Evolutionary conservation across 1,284 basidiomycete species (phyloP).

Genomic region (Gomphus bonarii): DNA sequence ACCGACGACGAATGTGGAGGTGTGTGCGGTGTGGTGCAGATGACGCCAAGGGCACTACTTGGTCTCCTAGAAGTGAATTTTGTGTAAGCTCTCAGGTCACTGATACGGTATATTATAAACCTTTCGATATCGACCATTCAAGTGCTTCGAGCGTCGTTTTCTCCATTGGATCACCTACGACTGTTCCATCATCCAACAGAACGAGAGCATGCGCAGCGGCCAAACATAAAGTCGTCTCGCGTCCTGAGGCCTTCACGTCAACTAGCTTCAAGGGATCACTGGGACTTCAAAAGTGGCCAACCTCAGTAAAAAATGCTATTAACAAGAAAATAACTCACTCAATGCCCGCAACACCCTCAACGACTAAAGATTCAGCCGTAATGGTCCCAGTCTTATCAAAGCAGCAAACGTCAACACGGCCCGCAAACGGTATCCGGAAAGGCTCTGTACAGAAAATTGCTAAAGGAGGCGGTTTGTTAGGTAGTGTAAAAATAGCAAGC

Average conservation of each 20-base stretch:
- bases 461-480: conserved; percentile 21
- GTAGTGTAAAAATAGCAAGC: background rate
- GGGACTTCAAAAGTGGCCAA: conserved; percentile 29
- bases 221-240: conserved; percentile 80
- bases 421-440: conserved; percentile 90
- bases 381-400: conserved; percentile 98
- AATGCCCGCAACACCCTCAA: conserved; percentile 85
- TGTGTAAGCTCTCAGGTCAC: background rate
- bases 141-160: conserved; percentile 91
- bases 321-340: conserved; percentile 40
- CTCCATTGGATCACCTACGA: conserved; percentile 99
- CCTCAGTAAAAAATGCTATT: conserved; percentile 6
- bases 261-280: conserved; percentile 59
- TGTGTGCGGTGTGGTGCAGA: conserved; percentile 47
- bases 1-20: conserved; percentile 75
- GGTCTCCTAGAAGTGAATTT: conserved; percentile 41
- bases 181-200: conserved; percentile 81
- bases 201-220: conserved; percentile 95
- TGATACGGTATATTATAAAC: conserved; percentile 23
- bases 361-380: conserved; percentile 88
- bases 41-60: conserved; percentile 47
- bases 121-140: conserved; percentile 80
- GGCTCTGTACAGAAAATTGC: conserved; percentile 97
- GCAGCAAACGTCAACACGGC: conserved; percentile 92
- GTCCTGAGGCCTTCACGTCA: conserved; percentile 64